Evolutionary conservation across 2,329 filamentous ascomycete genomes (phyloP).

Genomic region (Setomelanomma holmii): DNA sequence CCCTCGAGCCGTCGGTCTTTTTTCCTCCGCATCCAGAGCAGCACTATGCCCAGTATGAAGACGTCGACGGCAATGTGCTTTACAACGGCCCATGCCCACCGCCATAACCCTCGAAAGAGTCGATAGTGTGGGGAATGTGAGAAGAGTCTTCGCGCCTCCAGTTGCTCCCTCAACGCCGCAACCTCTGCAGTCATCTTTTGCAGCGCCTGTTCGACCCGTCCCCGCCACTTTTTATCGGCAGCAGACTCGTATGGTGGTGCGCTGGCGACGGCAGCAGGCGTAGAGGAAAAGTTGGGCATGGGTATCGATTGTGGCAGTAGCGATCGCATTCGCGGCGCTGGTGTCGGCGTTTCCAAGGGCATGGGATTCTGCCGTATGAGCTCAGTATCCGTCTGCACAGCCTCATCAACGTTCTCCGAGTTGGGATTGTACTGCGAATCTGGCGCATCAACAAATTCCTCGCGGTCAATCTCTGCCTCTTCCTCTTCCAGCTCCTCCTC

Average conservation of each 20-base stretch:
- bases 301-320: slow-evolving; percentile 29
- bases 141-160: slow-evolving; percentile 78
- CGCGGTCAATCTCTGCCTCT: slow-evolving; percentile 41
- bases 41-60: slow-evolving; percentile 67
- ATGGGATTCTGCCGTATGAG: slow-evolving; percentile 20
- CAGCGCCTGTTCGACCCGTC: slow-evolving; percentile 82
- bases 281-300: slow-evolving; percentile 17
- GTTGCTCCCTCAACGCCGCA: slow-evolving; percentile 88
- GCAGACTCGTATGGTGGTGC: slow-evolving; percentile 20
- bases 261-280: slow-evolving; percentile 7
- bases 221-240: slow-evolving; percentile 72
- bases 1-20: slow-evolving; percentile 77
- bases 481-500: slow-evolving; percentile 59
- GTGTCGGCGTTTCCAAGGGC: slow-evolving; percentile 23
- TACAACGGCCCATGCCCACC: slow-evolving; percentile 70
- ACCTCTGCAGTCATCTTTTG: slow-evolving; percentile 92
- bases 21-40: slow-evolving; percentile 75
- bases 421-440: slow-evolving; percentile 53
- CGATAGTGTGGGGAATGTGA: slow-evolving; percentile 67
- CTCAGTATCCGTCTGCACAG: slow-evolving; percentile 15
- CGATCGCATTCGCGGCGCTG: slow-evolving; percentile 20
- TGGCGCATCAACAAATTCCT: slow-evolving; percentile 58
- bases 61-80: slow-evolving; percentile 80
- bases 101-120: slow-evolving; percentile 62
- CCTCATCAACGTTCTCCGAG: slow-evolving; percentile 35